Evolutionary conservation across 495 filamentous ascomycete species (phyloP).

Genomic region (Xylaria cubensis): DNA sequence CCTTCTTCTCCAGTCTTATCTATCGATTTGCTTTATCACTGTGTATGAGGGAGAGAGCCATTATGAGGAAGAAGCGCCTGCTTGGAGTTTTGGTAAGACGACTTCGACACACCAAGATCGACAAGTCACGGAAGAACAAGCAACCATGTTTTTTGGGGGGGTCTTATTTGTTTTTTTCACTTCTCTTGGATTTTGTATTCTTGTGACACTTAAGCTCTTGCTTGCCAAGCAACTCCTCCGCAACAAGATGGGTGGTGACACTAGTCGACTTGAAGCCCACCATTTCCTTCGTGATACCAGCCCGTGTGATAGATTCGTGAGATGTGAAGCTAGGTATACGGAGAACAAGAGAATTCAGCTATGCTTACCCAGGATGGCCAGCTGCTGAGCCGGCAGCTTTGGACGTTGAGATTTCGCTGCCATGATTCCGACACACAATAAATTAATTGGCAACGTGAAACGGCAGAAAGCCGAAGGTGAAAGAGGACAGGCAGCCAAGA

Average conservation of each 20-base stretch:
- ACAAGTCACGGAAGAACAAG: constrained; percentile 35
- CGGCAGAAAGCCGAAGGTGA: constrained; percentile 10
- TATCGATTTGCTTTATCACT: constrained; percentile 14
- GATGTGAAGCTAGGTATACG: not conserved
- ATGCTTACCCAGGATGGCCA: constrained; percentile 69
- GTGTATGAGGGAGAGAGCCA: not conserved
- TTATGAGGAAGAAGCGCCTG: too few species aligned
- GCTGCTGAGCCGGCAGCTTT: constrained; percentile 54
- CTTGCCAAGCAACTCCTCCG: too few species aligned
- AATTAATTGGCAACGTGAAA: not conserved
- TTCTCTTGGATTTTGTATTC: too few species aligned
- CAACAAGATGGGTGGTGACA: not conserved
- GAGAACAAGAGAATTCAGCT: constrained; percentile 15
- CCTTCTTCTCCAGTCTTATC: not conserved
- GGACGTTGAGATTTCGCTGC: constrained; percentile 37
- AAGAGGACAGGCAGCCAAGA: not conserved
- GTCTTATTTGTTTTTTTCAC: too few species aligned
- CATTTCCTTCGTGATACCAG: not conserved
- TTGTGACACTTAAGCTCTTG: too few species aligned
- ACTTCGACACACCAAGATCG: constrained; percentile 30
- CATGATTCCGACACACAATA: constrained; percentile 37
- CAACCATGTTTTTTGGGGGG: too few species aligned
- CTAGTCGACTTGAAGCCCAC: not conserved
- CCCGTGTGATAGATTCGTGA: not conserved
- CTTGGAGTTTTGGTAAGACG: constrained; percentile 26